Base-by-base conservation (phyloP, 2,329 filamentous ascomycete genomes). In the Sclerotinia borealis region DNA sequence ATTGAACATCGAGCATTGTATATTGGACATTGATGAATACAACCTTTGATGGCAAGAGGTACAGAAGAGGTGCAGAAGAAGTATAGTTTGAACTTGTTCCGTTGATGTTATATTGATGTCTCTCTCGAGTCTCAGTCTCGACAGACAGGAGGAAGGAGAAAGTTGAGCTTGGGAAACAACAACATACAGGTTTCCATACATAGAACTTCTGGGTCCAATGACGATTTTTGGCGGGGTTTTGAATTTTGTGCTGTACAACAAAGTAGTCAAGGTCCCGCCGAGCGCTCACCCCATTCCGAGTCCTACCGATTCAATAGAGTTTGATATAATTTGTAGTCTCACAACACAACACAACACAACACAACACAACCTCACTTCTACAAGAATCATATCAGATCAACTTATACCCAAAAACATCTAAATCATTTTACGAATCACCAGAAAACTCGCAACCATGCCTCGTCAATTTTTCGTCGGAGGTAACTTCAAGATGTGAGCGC, bases 381-480 rank as follows among this genome's bases (percentile, higher is more conserved):
- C 15, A 11, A 27, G 8, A n/a, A 48, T 31, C 41, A 48, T 39
- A 39, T 41, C 27, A 37, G 25, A 48, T 48, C 31, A 58, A 27
- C 22, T 37, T 34, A 58, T 22, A 19, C 17, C 19, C n/a, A 58
- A 47, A 19, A 6, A 3, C 4, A 8, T 39, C 9, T 13, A 39
- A 41, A 62, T 25, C 43, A 63, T 56, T 61, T 36, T 45, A n/a
- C 59, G 36, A 25, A 62, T 50, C 13, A 50, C 60, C 19, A 58
- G 41, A 58, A 63, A 58, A 65, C 66, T 65, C 63, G 67, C 66
- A 72, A 75, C 68, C 72, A 96, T 96, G 92, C 85, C 88, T 85
- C 92, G 92, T 83, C 90, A 92, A 83, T 96, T 96, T 85, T 96
- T 96, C 79, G 91, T 96, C 79, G 93, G 93, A 79, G 93, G 93